Evolutionary conservation across 176 grass and related monocot species (phyloP), one percentile per base, ranked within the genome.

Genomic region (Paspalum vaginatum): DNA sequence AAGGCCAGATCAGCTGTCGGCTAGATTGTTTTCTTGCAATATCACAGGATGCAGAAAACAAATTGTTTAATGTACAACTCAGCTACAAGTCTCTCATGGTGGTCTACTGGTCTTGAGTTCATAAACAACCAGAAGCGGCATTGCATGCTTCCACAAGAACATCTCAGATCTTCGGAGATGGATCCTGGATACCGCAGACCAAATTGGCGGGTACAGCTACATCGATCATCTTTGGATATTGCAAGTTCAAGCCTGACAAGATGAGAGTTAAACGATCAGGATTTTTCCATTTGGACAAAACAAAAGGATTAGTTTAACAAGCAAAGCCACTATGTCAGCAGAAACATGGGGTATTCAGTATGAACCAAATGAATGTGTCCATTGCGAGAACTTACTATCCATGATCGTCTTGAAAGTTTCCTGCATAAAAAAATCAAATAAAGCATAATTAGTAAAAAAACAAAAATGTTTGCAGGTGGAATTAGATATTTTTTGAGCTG

Each of bases 161-260:
- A 83, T 15, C 21, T 98, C 82, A 91, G 73, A 65, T 74, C 60
- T 89, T 91, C 10, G 90, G 38, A 48, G 78, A 77, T 9, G 54
- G 75, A 86, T 99, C 96, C 85, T 95, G 93, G 51, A 99, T 70
- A 11, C 93, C 96, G 61, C 96, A 93, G 50, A 89, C 80, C 90
- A 91, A 75, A 79, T 99, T 99, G 69, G 88, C 88, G 7, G 88
- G 92, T 48, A 98, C 86, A 39, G 92, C 92, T n/a, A 88, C 79
- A 69, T 95, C 92, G 7, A 98, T 98, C 90, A 95, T 98, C 90
- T 93, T 98, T 47, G 96, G 92, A 81, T 93, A 95, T 41, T 86
- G 5, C 84, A 98, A 76, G 51, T 93, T 95, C 67, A 98, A 83
- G 84, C 89, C 92, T 98, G 90, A 9, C n/a, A 91, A 60, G 48